phyloP scores from a whole-genome alignment of 441 rosid species.

The Gossypium schwendimanii region DNA sequence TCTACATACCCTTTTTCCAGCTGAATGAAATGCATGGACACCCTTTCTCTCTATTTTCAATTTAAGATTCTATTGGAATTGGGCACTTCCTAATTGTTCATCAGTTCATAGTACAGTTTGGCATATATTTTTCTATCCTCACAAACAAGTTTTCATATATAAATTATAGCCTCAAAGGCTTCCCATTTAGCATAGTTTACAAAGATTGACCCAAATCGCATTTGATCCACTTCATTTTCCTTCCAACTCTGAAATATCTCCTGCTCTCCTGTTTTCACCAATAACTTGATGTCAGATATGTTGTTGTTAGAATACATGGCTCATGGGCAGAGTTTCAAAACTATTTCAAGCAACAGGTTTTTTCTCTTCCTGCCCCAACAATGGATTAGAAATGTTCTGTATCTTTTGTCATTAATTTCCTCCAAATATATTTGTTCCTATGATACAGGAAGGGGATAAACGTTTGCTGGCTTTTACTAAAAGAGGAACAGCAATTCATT shows the following conservation, averaged over 20 bases:
- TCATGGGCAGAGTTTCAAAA: constrained; percentile 77
- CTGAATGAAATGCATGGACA: background rate
- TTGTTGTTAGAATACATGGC: constrained; percentile 69
- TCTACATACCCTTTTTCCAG: background rate
- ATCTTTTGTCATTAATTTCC: background rate
- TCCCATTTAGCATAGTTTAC: background rate
- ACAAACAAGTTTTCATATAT: no score
- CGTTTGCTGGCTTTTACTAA: constrained; percentile 86
- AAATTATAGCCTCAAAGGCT: background rate
- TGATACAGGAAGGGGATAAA: constrained; percentile 64
- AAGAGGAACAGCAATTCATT: constrained; percentile 68
- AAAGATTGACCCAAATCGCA: background rate
- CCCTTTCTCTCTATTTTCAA: background rate
- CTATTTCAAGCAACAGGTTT: constrained; percentile 40
- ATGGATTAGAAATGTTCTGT: background rate
- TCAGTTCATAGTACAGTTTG: background rate
- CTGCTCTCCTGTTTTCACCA: constrained; percentile 13
- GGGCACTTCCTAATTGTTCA: background rate
- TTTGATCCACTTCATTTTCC: background rate
- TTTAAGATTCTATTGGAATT: background rate
- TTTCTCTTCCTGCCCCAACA: constrained; percentile 10
- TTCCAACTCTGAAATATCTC: background rate
- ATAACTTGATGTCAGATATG: constrained; percentile 44
- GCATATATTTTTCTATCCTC: background rate
- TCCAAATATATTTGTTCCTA: constrained; percentile 2